A percentile compares a stretch with the other conserved stretches of the same genome.
Evolutionary conservation across 2,329 filamentous ascomycete species (phyloP).

Genomic region (Colletotrichum liaoningense): DNA sequence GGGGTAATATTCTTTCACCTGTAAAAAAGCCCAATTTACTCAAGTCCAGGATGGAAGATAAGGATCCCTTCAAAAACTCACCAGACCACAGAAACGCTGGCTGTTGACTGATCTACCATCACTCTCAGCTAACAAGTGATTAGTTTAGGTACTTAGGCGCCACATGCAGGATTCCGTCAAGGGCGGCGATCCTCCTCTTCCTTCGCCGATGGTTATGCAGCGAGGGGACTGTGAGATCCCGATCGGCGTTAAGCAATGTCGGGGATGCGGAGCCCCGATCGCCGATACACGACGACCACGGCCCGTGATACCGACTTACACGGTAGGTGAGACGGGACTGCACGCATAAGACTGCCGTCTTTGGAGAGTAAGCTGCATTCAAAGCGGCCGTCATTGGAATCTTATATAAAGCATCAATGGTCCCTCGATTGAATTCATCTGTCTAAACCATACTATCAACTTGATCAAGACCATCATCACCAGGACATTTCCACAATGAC

Average conservation of each 20-base stretch:
- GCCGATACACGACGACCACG: background rate
- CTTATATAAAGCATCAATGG: background rate
- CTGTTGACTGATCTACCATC: no score
- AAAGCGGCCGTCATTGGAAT: background rate
- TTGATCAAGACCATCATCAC: background rate
- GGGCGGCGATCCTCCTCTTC: background rate
- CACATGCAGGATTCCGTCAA: background rate
- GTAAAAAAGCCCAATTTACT: no score
- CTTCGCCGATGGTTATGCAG: background rate
- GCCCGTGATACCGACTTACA: background rate
- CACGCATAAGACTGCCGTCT: background rate
- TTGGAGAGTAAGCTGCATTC: background rate
- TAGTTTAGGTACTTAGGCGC: no score
- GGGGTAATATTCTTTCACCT: no score
- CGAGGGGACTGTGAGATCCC: background rate
- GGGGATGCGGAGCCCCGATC: background rate
- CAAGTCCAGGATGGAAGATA: no score
- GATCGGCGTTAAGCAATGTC: conserved; percentile 6
- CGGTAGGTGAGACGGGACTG: background rate
- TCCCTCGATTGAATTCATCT: background rate
- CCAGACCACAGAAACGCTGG: fast-evolving
- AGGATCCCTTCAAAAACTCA: no score
- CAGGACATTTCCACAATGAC: background rate
- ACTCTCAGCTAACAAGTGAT: no score
- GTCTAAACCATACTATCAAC: background rate